Evolutionary conservation across 1,284 basidiomycete species (phyloP), one percentile per base, ranked within the genome.

Genomic region (Singerocomus rubriflavus): DNA sequence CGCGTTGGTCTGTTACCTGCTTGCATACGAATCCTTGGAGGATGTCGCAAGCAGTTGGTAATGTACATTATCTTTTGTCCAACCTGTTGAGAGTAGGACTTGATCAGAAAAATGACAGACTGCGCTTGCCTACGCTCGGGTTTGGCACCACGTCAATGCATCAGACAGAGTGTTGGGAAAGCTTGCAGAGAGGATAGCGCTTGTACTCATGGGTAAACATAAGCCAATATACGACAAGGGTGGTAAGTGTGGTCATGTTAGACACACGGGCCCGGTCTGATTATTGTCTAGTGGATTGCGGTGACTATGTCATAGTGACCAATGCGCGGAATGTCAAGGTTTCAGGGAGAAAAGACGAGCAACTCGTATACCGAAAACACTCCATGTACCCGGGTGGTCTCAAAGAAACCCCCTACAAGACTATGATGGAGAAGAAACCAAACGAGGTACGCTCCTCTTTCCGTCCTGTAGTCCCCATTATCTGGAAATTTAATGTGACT

Each of bases 151-250:
- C 57, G 91, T 96, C 55, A 90, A 95, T 60, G 95, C 96, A 13
- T 82, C 88, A 25, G 89, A 93, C 60, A 85, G 95, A 38, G 77
- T 96, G 16, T 79, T 99, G 14, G 97, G 96, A 64, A 92, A 94
- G 73, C 81, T 98, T 6, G 94, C 96, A 6, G 88, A 91, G 62
- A 84, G 92, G 40, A 97, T 99, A 65, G 97, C 97, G 0, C 82
- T 91, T 51, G 91, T 93, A 26, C 79, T 99, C 49, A 98, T 98
- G 95, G 97, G 97, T 67, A 99, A 99, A 75, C 93, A 99, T 72
- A 99, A 99, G 70, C 96, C 97, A 16, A 92, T 97, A 45, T 98
- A 93, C 62, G 93, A 98, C 71, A 93, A 91, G 21, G 80, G 85
- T 59, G 83, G 93, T 93, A 60, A 54, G 84, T 73, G 4, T 40